phyloP scores from a whole-genome alignment of 345 rosid genomes.

The Rhizophora mangle region DNA sequence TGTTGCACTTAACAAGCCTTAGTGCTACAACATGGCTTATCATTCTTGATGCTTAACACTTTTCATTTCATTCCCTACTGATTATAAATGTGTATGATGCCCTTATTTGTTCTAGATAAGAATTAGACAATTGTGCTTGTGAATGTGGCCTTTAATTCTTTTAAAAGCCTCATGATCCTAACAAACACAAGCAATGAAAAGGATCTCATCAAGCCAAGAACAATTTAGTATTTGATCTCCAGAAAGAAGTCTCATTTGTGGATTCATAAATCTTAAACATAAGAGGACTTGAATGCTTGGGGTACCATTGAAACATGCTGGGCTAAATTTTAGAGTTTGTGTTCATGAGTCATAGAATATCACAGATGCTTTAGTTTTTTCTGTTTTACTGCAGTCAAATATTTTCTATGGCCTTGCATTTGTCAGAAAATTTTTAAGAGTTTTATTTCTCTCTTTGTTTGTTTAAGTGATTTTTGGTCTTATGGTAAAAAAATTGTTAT shows the following conservation, averaged over 20 bases:
- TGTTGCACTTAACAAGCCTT: neutral
- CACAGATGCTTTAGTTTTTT: neutral
- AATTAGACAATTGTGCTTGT: too few species aligned
- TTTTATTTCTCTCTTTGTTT: neutral
- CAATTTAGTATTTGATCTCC: neutral
- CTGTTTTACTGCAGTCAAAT: neutral
- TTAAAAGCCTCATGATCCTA: too few species aligned
- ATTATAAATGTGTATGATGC: neutral
- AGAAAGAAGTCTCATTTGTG: neutral
- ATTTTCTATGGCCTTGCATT: neutral
- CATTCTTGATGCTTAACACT: neutral
- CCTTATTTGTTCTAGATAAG: too few species aligned
- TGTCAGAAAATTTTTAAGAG: neutral
- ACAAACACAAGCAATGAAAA: too few species aligned
- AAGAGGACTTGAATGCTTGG: too few species aligned
- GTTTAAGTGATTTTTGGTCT: neutral
- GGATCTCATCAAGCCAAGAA: too few species aligned
- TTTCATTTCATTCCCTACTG: neutral
- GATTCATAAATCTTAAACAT: neutral
- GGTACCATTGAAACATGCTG: too few species aligned
- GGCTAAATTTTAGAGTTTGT: too few species aligned
- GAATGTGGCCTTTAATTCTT: too few species aligned
- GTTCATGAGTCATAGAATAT: too few species aligned
- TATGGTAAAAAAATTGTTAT: conserved; percentile 8
- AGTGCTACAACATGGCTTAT: neutral